These are phyloP conservation scores for Amanita brunnescens DNA, from an alignment of 768 basidiomycete species.

Conservation along the genomic window DNA sequence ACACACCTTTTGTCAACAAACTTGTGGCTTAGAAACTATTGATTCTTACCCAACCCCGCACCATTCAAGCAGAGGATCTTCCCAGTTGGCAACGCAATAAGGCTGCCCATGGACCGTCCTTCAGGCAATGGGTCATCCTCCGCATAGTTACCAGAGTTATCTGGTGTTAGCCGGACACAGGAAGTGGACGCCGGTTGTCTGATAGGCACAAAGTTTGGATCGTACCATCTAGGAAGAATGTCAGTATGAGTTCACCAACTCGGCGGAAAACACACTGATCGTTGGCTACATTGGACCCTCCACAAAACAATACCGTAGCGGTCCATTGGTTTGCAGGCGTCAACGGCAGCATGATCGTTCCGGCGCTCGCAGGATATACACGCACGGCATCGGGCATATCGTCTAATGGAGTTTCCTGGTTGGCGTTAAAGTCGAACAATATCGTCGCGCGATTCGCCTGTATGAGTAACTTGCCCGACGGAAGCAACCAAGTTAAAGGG, in stretches of 20 bases:
- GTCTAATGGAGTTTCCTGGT: constrained; percentile 49
- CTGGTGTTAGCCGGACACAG: constrained; percentile 76
- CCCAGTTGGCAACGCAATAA: constrained; percentile 64
- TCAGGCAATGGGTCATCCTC: constrained; percentile 60
- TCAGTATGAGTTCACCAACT: not conserved
- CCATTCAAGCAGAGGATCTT: constrained; percentile 63
- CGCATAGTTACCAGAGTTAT: constrained; percentile 46
- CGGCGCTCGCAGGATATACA: constrained; percentile 73
- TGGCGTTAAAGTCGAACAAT: constrained; percentile 54
- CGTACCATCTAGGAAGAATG: constrained; percentile 32
- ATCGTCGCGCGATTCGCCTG: constrained; percentile 60
- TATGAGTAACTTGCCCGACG: constrained; percentile 52
- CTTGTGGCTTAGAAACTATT: not conserved
- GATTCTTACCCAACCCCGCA: constrained; percentile 45
- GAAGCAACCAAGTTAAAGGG: constrained; percentile 69
- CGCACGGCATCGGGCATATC: constrained; percentile 66
- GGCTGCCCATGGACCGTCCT: constrained; percentile 63
- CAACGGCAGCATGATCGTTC: constrained; percentile 70
- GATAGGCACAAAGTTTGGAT: constrained; percentile 41
- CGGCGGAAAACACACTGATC: constrained; percentile 24
- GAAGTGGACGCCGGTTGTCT: constrained; percentile 55
- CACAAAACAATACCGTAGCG: constrained; percentile 78
- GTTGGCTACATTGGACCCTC: constrained; percentile 56
- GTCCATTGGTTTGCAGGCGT: constrained; percentile 80
- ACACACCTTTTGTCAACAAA: constrained; percentile 13